Percentiles rank a stretch among this genome's conserved stretches.
phyloP scores from a whole-genome alignment of 2,329 filamentous ascomycete genomes.

The Colletotrichum tabaci region DNA sequence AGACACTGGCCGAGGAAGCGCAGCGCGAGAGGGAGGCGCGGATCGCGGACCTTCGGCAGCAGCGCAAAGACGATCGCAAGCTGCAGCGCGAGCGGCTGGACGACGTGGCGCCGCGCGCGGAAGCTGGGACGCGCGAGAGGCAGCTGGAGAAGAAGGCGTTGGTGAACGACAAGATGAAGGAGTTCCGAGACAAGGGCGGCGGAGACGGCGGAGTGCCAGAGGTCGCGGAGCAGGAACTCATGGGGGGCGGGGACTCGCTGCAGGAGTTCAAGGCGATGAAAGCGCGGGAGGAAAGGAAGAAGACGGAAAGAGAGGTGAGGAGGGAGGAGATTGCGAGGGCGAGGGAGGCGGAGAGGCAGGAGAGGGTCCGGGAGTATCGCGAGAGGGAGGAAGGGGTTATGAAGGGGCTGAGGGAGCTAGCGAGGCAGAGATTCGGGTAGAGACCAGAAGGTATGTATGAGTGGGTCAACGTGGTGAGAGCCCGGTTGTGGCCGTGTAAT shows the following conservation, averaged over 20 bases:
- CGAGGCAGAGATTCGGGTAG: conserved; percentile 82
- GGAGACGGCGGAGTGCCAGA: conserved; percentile 58
- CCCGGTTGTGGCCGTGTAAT: too few relatives aligned
- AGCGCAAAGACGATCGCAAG: conserved; percentile 75
- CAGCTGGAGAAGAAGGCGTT: conserved; percentile 88
- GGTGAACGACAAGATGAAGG: conserved; percentile 79
- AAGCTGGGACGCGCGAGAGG: conserved; percentile 86
- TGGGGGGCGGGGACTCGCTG: conserved; percentile 79
- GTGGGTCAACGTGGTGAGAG: too few relatives aligned
- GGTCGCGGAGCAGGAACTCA: conserved; percentile 80
- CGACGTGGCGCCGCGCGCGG: conserved; percentile 86
- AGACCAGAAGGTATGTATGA: not conserved
- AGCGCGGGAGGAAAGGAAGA: conserved; percentile 77
- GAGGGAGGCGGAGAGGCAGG: conserved; percentile 83
- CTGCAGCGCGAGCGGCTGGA: conserved; percentile 81
- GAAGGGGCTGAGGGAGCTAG: conserved; percentile 83
- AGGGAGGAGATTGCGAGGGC: conserved; percentile 86
- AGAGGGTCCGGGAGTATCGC: conserved; percentile 77
- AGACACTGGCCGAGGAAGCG: conserved; percentile 65
- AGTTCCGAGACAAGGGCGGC: conserved; percentile 73
- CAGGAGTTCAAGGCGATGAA: conserved; percentile 79
- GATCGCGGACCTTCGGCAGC: conserved; percentile 69
- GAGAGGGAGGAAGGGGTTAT: conserved; percentile 89
- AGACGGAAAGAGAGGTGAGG: conserved; percentile 86
- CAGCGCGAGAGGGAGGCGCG: conserved; percentile 60